Percentiles rank a stretch among this genome's conserved stretches.
These are phyloP conservation scores for Hordeum pubiflorum DNA, from an alignment of 202 grass and related monocot genomes.

Conservation along the genomic window DNA sequence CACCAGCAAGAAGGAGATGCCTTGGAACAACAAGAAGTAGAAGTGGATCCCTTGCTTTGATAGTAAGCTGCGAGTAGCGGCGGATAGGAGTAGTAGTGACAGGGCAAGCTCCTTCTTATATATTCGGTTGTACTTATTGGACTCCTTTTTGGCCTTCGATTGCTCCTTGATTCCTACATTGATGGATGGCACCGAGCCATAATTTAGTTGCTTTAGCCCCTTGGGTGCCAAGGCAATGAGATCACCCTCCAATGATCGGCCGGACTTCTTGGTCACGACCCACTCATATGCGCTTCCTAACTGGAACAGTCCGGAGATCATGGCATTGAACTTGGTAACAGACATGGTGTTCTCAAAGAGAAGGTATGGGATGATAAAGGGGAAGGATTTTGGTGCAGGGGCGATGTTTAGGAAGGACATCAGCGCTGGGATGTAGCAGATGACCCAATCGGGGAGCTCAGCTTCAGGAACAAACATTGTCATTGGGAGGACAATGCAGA, in stretches of 20 bases:
- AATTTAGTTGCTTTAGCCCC: not conserved
- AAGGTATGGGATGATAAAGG: not conserved
- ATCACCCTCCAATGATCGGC: not conserved
- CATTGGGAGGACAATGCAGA: conserved; percentile 2
- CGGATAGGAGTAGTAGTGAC: not conserved
- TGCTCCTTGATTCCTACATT: not conserved
- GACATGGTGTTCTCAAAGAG: conserved; percentile 12
- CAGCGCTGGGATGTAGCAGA: not conserved
- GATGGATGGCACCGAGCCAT: not conserved
- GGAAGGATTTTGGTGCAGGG: not conserved
- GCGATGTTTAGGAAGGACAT: conserved; percentile 4
- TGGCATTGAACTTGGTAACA: conserved; percentile 13
- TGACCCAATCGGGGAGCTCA: not conserved
- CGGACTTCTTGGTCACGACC: not conserved
- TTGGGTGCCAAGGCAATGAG: not conserved
- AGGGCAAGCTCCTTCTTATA: conserved; percentile 1
- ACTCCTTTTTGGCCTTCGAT: not conserved
- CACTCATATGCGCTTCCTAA: not conserved
- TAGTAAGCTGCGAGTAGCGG: not conserved
- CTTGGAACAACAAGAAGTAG: conserved; percentile 1
- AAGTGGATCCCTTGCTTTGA: conserved; percentile 4
- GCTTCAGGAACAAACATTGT: conserved; percentile 17
- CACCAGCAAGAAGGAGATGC: conserved; percentile 2
- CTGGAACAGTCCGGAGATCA: not conserved
- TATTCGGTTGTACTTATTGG: not conserved